Evolutionary conservation across 176 grass and related monocot genomes (phyloP), one percentile per base, ranked within the genome.

Genomic region (Triticum aestivum): DNA sequence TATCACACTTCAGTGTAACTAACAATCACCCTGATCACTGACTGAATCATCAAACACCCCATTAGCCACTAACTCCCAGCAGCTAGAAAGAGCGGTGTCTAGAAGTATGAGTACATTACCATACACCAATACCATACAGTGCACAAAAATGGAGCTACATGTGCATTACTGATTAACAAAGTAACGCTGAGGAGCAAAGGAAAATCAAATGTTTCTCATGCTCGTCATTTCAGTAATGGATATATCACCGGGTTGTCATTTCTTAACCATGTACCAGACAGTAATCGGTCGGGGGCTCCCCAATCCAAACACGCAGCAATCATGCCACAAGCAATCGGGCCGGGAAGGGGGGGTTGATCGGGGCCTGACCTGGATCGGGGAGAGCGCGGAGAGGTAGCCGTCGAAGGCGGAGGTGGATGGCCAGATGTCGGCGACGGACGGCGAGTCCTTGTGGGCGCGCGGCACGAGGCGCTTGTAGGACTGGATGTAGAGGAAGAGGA

Each of bases 351-450:
- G 41, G 27, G 13, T 9, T 26, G 86, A 72, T 87, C 70, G 63
- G 56, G 18, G 2, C 34, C 78, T 84, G 56, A 99, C 97, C 97
- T 99, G 94, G 77, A 99, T 90, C 75, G 97, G 94, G 29, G 97
- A 99, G 39, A 99, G 94, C 56, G 89, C 92, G 42, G 94, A 96
- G 21, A 99, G 82, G 82, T 87, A 99, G 0, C 97, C 90, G 47
- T 99, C 97, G 84, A 99, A 99, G 5, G 94, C 97, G 21, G 97
- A 99, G 64, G 97, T 92, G 75, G 92, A 92, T 1, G 97, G 97
- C 97, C 97, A 99, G 13, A 99, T 94, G 82, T 99, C 97, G 61
- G 94, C 76, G 69, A 92, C 94, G 14, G 88, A 89, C 18, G 89
- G 83, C 6, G 97, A 99, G 84, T 98, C 97, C 88, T 98, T 98